Conservation (phyloP, 805 yeast genomes). For the Scheffersomyces coipomensis region DNA sequence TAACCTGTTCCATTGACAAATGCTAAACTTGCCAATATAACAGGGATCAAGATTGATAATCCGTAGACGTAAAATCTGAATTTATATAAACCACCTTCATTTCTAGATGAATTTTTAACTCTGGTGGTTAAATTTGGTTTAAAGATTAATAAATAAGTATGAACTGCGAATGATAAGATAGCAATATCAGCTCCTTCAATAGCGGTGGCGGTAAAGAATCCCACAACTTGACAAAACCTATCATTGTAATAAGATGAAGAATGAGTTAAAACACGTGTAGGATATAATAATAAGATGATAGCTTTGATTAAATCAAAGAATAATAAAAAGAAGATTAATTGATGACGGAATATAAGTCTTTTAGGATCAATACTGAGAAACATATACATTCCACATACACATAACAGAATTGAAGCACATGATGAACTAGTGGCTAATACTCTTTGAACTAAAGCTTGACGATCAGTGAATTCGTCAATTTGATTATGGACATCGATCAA, state of each 20-base stretch:
- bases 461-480: constrained; percentile 23
- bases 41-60: constrained; percentile 58
- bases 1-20: constrained; percentile 59
- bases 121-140: constrained; percentile 49
- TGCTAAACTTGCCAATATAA: constrained; percentile 68
- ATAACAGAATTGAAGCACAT: constrained; percentile 38
- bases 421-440: constrained; percentile 38
- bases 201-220: constrained; percentile 77
- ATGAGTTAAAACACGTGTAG: constrained; percentile 51
- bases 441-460: constrained; percentile 29
- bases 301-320: constrained; percentile 77
- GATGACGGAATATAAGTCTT: constrained; percentile 64
- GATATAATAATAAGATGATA: constrained; percentile 63
- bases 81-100: constrained; percentile 73
- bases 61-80: constrained; percentile 59
- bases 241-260: constrained; percentile 44
- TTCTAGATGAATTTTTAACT: constrained; percentile 34
- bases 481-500: constrained; percentile 16
- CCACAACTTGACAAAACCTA: constrained; percentile 61
- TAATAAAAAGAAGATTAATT: constrained; percentile 65
- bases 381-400: constrained; percentile 60
- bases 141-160: constrained; percentile 73
- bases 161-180: constrained; percentile 78
- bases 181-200: constrained; percentile 88
- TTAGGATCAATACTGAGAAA: constrained; percentile 64